Evolutionary conservation across 495 filamentous ascomycete species (phyloP), one percentile per base, ranked within the genome.

Genomic region (Podospora bellae-mahoneyi): DNA sequence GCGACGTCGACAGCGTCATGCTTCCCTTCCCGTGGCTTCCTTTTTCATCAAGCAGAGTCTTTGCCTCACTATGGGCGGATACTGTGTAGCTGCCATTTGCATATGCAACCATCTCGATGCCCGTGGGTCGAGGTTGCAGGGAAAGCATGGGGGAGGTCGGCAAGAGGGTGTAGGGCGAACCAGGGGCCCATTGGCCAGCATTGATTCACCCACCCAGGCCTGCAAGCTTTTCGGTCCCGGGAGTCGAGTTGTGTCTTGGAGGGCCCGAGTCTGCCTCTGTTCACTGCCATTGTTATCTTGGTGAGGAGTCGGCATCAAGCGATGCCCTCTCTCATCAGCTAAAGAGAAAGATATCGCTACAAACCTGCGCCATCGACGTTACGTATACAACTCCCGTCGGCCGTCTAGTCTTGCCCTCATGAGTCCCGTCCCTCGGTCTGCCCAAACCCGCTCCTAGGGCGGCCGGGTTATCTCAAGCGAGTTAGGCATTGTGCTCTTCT

Each of bases 51-150:
- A 58, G 66, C 62, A 67, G 26, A 59, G 65, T 56, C 67, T 60
- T 64, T 62, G 69, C 66, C 64, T 26, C 64, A 56, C 62, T 64
- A 66, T 63, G 58, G 60, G 67, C 69, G 69, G 68, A 73, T 69
- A 68, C 56, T 67, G 66, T 68, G 61, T 28, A 44, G 62, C 26
- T 60, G 30, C 30, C 30, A 32, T 32, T 32, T 71, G 71, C 69
- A 70, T 70, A 62, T 70, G 67, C 70, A 68, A 68, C 60, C 68
- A 68, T 69, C 65, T 71, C 60, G 70, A 76, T 70, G 65, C 55
- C 66, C 64, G 61, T 68, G 61, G 68, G 66, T 28, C 62, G 66
- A 61, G 72, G 58, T 71, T 66, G 57, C 73, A 71, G 56, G 67
- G 66, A 53, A 67, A 65, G 32, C 26, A 59, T 16, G 60, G 60